Base-by-base conservation (phyloP, 768 basidiomycete genomes). In the Hericium coralloides region DNA sequence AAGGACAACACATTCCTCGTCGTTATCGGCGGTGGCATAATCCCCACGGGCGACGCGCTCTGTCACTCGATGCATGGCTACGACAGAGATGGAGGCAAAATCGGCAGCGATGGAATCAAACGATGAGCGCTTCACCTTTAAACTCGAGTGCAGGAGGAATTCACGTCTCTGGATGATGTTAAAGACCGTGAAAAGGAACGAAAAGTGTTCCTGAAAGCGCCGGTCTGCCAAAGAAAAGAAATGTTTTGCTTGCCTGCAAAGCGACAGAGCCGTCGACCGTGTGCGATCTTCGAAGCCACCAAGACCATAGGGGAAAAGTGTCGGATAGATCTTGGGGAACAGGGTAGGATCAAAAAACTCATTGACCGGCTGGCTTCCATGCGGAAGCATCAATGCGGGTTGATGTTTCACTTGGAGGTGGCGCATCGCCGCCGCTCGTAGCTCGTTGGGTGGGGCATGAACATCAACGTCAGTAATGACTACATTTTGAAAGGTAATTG, bases 311-410 rank as follows among this genome's bases (percentile, higher is more conserved):
- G 76, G 76, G 63, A 71, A 78, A 0, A 79, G 55, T 0, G 74
- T 73, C 2, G 76, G 75, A 63, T 73, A 77, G 9, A 76, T 70
- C 60, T 63, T 67, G 2, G 74, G 75, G 49, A 79, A 73, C 8
- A 77, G 43, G 9, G 47, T 8, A 1, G 70, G 69, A 59, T 76
- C 73, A 36, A 59, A 59, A 61, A 72, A 75, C 52, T 75, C 72
- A 61, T 72, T 72, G 0, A 66, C 66, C 6, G 72, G 69, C 4
- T 25, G 15, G 15, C 65, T 55, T n/a, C 59, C 69, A 60, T 74
- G 74, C 4, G 65, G 65, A 38, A 74, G 58, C 48, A 69, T 45
- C 18, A 74, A 41, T 55, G 61, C 68, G 12, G 50, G 15, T 4
- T 76, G 64, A 78, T 67, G 67, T 41, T 60, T 61, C 15, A 66